Evolutionary conservation across 1,284 basidiomycete species (phyloP), one percentile per base, ranked within the genome.

Genomic region (Thelephora terrestris): DNA sequence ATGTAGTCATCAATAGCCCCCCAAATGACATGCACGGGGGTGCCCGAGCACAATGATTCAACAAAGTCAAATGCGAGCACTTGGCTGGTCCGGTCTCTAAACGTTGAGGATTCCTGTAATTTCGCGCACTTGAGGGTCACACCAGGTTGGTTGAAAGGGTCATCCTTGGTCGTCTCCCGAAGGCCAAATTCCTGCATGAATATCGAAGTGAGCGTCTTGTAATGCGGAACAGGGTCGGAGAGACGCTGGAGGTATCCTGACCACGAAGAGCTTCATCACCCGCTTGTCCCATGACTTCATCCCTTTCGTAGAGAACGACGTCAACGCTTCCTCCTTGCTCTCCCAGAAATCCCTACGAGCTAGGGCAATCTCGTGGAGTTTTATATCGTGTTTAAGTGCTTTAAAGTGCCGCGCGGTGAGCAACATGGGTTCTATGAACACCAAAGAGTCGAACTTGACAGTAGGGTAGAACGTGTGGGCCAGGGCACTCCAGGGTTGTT

Each of bases 281-380:
- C 75, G 59, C 20, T 69, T 66, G 52, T 78, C 76, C 76, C 75
- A 79, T 1, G 54, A 50, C 57, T 70, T 67, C 66, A 69, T 74
- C 29, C 29, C 3, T 65, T 55, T 29, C 61, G 55, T 36, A 71
- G 56, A 6, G 61, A 56, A 49, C 66, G 52, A 21, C 21, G 61
- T 59, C 34, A 65, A 69, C 1, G 76, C 76, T 25, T 72, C 74
- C 50, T 70, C 70, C n/a, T 58, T 62, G 16, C 68, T 71, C 0
- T 70, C 57, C 75, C 75, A 79, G 9, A 70, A 64, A 57, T 78
- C 76, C 7, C 73, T 61, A 10, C 76, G 66, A 29, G 63, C 69
- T 32, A 54, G 46, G 0, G 71, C 64, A 10, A 66, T 68, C 1
- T 49, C 49, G 2, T 51, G 54, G 5, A 75, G 62, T 18, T 16